phyloP scores from a whole-genome alignment of 2,329 filamentous ascomycete genomes.

The Pseudogymnoascus verrucosus region DNA sequence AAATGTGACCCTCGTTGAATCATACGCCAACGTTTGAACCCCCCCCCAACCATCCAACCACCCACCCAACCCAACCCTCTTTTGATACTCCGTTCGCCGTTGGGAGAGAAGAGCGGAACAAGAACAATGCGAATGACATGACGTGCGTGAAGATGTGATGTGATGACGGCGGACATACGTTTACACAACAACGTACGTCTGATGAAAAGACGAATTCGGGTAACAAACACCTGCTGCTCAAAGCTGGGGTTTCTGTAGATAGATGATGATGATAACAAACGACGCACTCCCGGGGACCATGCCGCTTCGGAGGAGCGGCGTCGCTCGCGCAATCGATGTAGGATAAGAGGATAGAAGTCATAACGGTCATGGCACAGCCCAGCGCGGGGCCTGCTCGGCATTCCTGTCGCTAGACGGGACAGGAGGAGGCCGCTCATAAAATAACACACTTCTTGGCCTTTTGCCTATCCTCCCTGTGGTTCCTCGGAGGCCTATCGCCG shows the following conservation, averaged over 20 bases:
- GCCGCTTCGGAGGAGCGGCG: not conserved
- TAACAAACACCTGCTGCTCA: not conserved
- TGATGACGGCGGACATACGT: not conserved
- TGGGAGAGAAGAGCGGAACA: constrained; percentile 7
- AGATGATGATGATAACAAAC: constrained; percentile 3
- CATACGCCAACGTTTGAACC: constrained; percentile 3
- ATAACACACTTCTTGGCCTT: constrained; percentile 24
- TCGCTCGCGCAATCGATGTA: constrained; percentile 8
- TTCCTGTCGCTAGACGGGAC: not conserved
- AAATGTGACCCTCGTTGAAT: constrained; percentile 2
- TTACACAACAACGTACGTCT: not conserved
- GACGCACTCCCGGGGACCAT: not conserved
- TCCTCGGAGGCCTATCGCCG: constrained; percentile 20
- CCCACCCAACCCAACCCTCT: constrained; percentile 6
- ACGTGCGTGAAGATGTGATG: not conserved
- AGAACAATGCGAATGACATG: constrained; percentile 6
- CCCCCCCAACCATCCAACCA: not conserved
- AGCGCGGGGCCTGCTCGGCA: not conserved
- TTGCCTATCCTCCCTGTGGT: constrained; percentile 19
- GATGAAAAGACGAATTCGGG: constrained; percentile 1
- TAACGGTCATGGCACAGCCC: constrained; percentile 8
- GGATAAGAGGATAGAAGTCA: constrained; percentile 8
- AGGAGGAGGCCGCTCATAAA: constrained; percentile 23
- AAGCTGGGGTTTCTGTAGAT: not conserved
- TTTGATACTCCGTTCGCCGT: constrained; percentile 9